Evolutionary conservation across 768 basidiomycete genomes (phyloP), one percentile per base, ranked within the genome.

Genomic region (Tephrocybe sp.): DNA sequence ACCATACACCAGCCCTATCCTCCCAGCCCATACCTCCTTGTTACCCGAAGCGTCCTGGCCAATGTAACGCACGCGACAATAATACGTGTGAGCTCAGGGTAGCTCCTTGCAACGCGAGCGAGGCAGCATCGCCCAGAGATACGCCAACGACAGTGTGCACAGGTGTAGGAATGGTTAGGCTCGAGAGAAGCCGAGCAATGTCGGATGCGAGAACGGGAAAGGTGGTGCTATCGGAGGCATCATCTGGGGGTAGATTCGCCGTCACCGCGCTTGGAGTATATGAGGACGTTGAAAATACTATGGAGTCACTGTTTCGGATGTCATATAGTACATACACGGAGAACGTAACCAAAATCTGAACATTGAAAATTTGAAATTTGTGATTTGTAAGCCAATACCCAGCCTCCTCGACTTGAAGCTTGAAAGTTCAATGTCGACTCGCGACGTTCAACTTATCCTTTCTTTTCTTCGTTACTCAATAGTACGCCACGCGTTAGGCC

Each of bases 251-350:
- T 66, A n/a, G 78, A 78, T 22, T 57, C 52, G 0, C 78, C 79
- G 47, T 81, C 78, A 5, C 79, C 79, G 13, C 78, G 70, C 54
- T 79, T 78, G 11, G 74, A 76, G 50, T 78, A 74, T 1, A 79
- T 55, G 10, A 81, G 61, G 16, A 81, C 59, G 58, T 81, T 81
- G 61, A 68, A 76, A 9, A n/a, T n/a, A n/a, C n/a, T n/a, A n/a
- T n/a, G n/a, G n/a, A n/a, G n/a, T n/a, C n/a, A n/a, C n/a, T n/a
- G n/a, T n/a, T n/a, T n/a, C n/a, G n/a, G n/a, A n/a, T n/a, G n/a
- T n/a, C n/a, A n/a, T n/a, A n/a, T n/a, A n/a, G n/a, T n/a, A n/a
- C n/a, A n/a, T n/a, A n/a, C n/a, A n/a, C n/a, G n/a, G n/a, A n/a
- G n/a, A n/a, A n/a, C n/a, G n/a, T n/a, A n/a, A n/a, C n/a, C n/a